These are phyloP conservation scores for Diplodia corticola DNA, from an alignment of 2,329 filamentous ascomycete genomes.

Conservation along the genomic window DNA sequence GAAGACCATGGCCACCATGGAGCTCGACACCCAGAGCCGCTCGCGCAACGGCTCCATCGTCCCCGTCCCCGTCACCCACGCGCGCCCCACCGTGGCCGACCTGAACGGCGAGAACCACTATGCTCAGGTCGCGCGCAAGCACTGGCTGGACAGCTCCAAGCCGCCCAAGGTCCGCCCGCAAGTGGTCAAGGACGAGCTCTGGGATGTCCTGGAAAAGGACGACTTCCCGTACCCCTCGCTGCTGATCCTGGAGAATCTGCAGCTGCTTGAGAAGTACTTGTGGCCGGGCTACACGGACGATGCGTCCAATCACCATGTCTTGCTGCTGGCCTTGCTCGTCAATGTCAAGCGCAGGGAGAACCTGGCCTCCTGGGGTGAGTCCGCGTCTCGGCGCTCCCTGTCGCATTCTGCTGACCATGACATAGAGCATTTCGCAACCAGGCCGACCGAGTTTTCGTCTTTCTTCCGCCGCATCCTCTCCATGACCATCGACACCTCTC, in stretches of 20 bases:
- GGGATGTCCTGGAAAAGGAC: slow-evolving; percentile 82
- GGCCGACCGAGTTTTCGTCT: slow-evolving; percentile 78
- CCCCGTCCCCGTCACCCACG: slow-evolving; percentile 34
- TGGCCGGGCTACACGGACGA: slow-evolving; percentile 92
- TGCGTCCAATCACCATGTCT: slow-evolving; percentile 86
- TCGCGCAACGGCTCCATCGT: slow-evolving; percentile 27
- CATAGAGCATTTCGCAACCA: slow-evolving; percentile 68
- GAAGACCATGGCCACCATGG: slow-evolving; percentile 29
- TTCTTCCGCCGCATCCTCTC: slow-evolving; percentile 89
- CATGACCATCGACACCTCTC: slow-evolving; percentile 65
- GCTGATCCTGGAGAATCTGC: slow-evolving; percentile 82
- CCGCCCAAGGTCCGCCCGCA: slow-evolving; percentile 71
- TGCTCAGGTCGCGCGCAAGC: slow-evolving; percentile 72
- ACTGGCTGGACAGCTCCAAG: slow-evolving; percentile 74
- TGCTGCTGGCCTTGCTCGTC: slow-evolving; percentile 80
- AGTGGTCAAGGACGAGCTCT: slow-evolving; percentile 82
- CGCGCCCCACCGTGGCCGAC: slow-evolving; percentile 66
- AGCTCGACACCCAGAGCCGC: slow-evolving; percentile 29
- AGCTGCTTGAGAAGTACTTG: slow-evolving; percentile 88
- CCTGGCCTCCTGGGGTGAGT: slow-evolving; percentile 70
- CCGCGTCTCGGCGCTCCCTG: too few relatives aligned
- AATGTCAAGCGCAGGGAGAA: slow-evolving; percentile 88
- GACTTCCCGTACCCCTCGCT: slow-evolving; percentile 76
- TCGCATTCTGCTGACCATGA: background rate
- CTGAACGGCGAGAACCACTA: slow-evolving; percentile 67